These are phyloP conservation scores for Penicillium robsamsonii DNA, from an alignment of 495 filamentous ascomycete genomes.

Conservation along the genomic window DNA sequence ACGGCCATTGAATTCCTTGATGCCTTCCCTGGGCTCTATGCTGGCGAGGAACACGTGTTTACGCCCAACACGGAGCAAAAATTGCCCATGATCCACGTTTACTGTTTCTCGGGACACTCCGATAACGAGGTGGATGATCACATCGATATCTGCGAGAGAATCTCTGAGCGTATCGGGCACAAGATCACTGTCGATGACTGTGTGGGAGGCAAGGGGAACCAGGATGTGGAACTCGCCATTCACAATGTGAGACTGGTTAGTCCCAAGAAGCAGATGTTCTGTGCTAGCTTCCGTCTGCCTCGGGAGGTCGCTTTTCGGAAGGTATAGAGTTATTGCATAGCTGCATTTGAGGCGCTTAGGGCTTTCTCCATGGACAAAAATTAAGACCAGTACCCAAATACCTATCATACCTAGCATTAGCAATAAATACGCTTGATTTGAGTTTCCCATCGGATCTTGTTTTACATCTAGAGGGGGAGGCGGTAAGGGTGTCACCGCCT, in stretches of 20 bases:
- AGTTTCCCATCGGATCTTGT: neutral
- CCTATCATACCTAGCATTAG: neutral
- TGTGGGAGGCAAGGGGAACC: conserved; percentile 40
- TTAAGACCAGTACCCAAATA: conserved; percentile 18
- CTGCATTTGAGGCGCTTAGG: conserved; percentile 21
- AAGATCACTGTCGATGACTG: conserved; percentile 58
- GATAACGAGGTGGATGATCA: conserved; percentile 62
- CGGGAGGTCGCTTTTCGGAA: conserved; percentile 70
- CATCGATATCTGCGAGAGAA: conserved; percentile 64
- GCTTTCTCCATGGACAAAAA: conserved; percentile 6
- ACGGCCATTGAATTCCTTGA: conserved; percentile 80
- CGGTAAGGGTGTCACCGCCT: conserved; percentile 27
- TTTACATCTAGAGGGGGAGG: neutral
- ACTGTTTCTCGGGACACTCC: conserved; percentile 80
- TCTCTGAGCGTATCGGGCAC: conserved; percentile 60
- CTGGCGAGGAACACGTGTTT: conserved; percentile 63
- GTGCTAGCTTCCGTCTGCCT: conserved; percentile 85
- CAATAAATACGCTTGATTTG: neutral
- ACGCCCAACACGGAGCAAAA: conserved; percentile 52
- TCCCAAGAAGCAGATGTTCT: conserved; percentile 95
- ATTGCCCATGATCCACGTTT: conserved; percentile 84
- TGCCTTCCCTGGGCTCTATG: conserved; percentile 81
- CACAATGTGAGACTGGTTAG: conserved; percentile 84
- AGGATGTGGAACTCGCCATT: conserved; percentile 59
- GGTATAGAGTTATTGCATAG: conserved; percentile 18